phyloP scores from a whole-genome alignment of 768 basidiomycete species.

The Cubamyces sp. region DNA sequence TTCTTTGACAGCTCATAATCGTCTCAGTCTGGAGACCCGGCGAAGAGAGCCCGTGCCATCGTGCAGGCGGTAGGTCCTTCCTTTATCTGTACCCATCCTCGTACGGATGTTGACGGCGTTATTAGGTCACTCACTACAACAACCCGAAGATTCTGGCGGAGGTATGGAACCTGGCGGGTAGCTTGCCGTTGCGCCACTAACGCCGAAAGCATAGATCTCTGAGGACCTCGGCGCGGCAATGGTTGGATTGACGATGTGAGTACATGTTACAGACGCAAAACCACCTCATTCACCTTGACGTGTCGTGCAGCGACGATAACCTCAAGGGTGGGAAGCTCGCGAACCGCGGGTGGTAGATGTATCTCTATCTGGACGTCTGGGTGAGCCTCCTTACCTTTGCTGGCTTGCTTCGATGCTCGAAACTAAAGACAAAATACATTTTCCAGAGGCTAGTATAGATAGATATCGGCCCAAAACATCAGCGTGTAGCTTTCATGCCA shows the following conservation, averaged over 20 bases:
- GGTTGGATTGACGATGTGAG: constrained; percentile 90
- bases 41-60: constrained; percentile 91
- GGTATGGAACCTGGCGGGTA: constrained; percentile 41
- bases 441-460: neutral
- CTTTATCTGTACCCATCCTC: neutral
- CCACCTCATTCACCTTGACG: constrained; percentile 7
- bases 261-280: constrained; percentile 8
- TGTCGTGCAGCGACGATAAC: constrained; percentile 54
- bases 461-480: neutral
- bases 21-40: constrained; percentile 84
- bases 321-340: constrained; percentile 75
- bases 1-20: neutral
- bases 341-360: constrained; percentile 60
- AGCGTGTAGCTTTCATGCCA: neutral
- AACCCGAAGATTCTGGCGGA: constrained; percentile 92
- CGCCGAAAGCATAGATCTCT: constrained; percentile 54
- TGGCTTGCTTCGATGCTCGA: neutral
- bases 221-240: constrained; percentile 89
- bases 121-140: constrained; percentile 89
- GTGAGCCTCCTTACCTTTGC: neutral
- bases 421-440: too few species aligned
- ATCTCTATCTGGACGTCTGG: neutral
- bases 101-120: neutral
- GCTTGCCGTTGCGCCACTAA: neutral
- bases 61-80: constrained; percentile 78